Base-by-base conservation (phyloP, 2,329 filamentous ascomycete species). In the Scytalidium lignicola region DNA sequence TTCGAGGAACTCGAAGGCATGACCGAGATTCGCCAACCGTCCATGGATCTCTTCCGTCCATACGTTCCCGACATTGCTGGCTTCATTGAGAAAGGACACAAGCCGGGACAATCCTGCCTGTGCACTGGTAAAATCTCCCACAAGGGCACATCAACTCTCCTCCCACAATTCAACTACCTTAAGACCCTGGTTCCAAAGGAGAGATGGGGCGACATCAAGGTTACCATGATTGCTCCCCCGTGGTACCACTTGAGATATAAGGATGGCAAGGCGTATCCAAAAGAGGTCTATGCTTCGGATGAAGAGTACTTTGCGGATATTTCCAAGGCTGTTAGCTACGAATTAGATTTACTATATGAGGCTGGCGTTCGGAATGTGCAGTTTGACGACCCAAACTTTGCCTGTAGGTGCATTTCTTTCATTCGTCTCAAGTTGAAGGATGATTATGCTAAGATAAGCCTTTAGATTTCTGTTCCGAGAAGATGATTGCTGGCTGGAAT, bases 401-500 rank as follows among this genome's bases (percentile, higher is more conserved):
- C 82, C 19, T 86, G 82, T 85, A 67, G 69, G 80, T 68, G 3
- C 21, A 28, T 42, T 15, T 15, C 19, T 17, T 9, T 18, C 13
- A 15, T 46, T 17, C 18, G 17, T 32, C 10, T 20, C 21, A 17
- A 20, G 13, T 26, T 26, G 6, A 26, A 26, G 23, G 5, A 10
- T 26, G n/a, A 26, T 26, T 26, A 51, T 15, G 19, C 22, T 44
- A 41, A 54, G 23, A 54, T 51, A 32, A 10, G 10, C 23, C 10
- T 41, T 49, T 13, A 85, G 82, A 88, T 65, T 89, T 89, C 68
- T 89, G 86, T 70, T 86, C 82, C 18, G 74, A 85, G 50, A 80
- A 83, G 64, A 88, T 89, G 78, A 74, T 86, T 41, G 69, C 78
- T 43, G 85, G 85, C 22, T 89, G 84, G 81, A 68, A 76, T 43